Conservation (phyloP, 192 early-diverging fungal genomes). For the Coemansia sp. region DNA sequence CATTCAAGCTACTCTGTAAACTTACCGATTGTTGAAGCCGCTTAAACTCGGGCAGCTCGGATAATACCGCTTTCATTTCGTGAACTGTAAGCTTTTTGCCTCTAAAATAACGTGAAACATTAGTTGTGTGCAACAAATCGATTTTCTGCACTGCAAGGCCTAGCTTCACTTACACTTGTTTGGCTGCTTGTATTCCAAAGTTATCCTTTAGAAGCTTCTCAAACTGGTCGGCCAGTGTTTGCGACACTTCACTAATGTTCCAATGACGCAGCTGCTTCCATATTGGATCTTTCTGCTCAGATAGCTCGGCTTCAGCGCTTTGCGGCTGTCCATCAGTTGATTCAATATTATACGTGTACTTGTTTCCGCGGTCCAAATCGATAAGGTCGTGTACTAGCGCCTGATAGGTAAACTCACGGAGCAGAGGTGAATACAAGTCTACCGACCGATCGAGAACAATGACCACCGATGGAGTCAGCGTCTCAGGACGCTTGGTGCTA, state of each 20-base stretch:
- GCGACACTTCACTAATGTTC: slow-evolving; percentile 46
- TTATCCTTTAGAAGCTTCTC: slow-evolving; percentile 34
- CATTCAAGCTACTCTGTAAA: not conserved
- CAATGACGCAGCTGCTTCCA: slow-evolving; percentile 54
- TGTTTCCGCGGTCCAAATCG: slow-evolving; percentile 37
- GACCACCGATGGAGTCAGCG: slow-evolving; percentile 66
- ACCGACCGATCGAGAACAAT: slow-evolving; percentile 89
- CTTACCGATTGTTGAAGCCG: slow-evolving; percentile 50
- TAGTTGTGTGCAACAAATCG: not conserved
- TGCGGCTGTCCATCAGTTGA: slow-evolving; percentile 12
- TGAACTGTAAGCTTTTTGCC: slow-evolving; percentile 24
- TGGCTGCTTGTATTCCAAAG: slow-evolving; percentile 23
- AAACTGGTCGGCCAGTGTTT: slow-evolving; percentile 33
- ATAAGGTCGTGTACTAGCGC: slow-evolving; percentile 94
- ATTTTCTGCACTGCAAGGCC: not conserved
- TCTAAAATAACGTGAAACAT: slow-evolving; percentile 17
- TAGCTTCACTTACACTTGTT: slow-evolving; percentile 22
- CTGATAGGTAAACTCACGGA: slow-evolving; percentile 98
- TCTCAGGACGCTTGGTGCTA: not conserved
- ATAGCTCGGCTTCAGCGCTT: slow-evolving; percentile 30
- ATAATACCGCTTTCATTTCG: slow-evolving; percentile 46
- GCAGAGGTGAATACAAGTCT: slow-evolving; percentile 83
- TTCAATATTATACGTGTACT: slow-evolving; percentile 19
- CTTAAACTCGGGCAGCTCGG: slow-evolving; percentile 53
- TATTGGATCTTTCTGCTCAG: slow-evolving; percentile 45